phyloP scores from a whole-genome alignment of 2,329 filamentous ascomycete genomes.

The Stemphylium beticola region DNA sequence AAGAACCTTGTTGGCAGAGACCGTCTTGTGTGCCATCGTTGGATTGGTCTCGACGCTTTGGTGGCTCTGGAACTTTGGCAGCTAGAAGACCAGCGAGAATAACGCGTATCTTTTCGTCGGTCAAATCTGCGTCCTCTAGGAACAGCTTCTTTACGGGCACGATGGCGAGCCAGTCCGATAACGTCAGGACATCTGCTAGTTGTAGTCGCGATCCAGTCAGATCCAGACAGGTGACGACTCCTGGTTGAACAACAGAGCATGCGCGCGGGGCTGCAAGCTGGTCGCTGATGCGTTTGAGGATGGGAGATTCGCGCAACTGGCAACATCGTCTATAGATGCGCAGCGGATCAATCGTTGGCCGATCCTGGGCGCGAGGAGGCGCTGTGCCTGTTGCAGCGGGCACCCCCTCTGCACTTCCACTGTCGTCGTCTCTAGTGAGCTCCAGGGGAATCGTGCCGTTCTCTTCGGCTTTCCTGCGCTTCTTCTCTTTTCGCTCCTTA shows the following conservation, averaged over 20 bases:
- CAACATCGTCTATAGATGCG: slow-evolving; percentile 95
- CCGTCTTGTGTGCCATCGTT: slow-evolving; percentile 22
- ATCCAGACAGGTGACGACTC: slow-evolving; percentile 82
- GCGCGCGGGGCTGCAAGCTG: slow-evolving; percentile 78
- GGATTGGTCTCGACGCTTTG: slow-evolving; percentile 46
- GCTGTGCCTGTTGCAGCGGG: slow-evolving; percentile 22
- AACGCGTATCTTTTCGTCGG: slow-evolving; percentile 84
- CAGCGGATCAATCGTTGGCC: slow-evolving; percentile 87
- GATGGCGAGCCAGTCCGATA: slow-evolving; percentile 92
- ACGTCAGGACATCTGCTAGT: slow-evolving; percentile 79
- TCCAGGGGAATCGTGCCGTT: slow-evolving; percentile 89
- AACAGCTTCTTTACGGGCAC: slow-evolving; percentile 88
- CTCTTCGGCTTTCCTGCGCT: slow-evolving; percentile 80
- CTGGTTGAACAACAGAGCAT: slow-evolving; percentile 66
- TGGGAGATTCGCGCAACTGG: slow-evolving; percentile 88
- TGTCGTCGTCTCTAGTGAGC: slow-evolving; percentile 70
- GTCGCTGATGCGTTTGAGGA: slow-evolving; percentile 88
- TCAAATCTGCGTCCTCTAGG: slow-evolving; percentile 84
- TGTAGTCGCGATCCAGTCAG: slow-evolving; percentile 85
- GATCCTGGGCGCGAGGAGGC: slow-evolving; percentile 62
- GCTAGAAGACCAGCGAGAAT: slow-evolving; percentile 85
- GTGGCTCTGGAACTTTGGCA: slow-evolving; percentile 70
- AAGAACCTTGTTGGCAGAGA: slow-evolving; percentile 54
- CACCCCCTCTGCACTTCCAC: slow-evolving; percentile 27
- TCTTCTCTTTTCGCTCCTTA: slow-evolving; percentile 90